phyloP scores from a whole-genome alignment of 768 basidiomycete genomes.

The Dictyophora rubrovolvata region DNA sequence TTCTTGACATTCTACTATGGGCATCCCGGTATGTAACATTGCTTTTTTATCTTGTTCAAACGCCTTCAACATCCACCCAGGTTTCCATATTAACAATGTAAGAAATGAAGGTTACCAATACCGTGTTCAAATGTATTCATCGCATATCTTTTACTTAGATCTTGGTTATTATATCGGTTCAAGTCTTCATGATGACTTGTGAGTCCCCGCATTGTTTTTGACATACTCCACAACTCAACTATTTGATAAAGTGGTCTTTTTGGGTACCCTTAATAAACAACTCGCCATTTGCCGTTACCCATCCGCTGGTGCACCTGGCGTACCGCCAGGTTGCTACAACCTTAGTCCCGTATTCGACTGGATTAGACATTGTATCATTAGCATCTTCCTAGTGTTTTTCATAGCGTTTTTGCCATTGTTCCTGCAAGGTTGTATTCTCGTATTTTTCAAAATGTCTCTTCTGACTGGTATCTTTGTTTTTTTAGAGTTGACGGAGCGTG shows the following conservation, averaged over 20 bases:
- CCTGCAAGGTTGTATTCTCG: conserved; percentile 64
- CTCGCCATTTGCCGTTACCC: conserved; percentile 82
- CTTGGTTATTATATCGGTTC: conserved; percentile 95
- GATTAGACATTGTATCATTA: conserved; percentile 93
- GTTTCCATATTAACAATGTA: conserved; percentile 96
- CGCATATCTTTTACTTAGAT: conserved; percentile 31
- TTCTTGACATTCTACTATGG: conserved; percentile 99
- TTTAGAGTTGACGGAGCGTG: conserved; percentile 88
- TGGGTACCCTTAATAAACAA: conserved; percentile 94
- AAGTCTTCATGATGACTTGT: conserved; percentile 95
- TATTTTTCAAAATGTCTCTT: conserved; percentile 5
- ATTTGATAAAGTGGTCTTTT: conserved; percentile 59
- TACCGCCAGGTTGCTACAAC: conserved; percentile 92
- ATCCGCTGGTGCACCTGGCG: conserved; percentile 57
- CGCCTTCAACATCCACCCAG: not conserved
- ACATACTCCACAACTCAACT: not conserved
- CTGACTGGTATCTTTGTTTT: conserved; percentile 1
- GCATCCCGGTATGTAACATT: conserved; percentile 51
- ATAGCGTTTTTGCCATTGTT: conserved; percentile 95
- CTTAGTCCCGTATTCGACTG: conserved; percentile 94
- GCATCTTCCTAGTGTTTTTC: conserved; percentile 98
- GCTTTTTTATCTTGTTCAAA: not conserved
- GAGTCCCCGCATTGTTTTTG: conserved; percentile 24
- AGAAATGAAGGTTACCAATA: not conserved
- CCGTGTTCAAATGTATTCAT: not conserved